phyloP scores from a whole-genome alignment of 1,284 basidiomycete species.

The Puccinia triticina region DNA sequence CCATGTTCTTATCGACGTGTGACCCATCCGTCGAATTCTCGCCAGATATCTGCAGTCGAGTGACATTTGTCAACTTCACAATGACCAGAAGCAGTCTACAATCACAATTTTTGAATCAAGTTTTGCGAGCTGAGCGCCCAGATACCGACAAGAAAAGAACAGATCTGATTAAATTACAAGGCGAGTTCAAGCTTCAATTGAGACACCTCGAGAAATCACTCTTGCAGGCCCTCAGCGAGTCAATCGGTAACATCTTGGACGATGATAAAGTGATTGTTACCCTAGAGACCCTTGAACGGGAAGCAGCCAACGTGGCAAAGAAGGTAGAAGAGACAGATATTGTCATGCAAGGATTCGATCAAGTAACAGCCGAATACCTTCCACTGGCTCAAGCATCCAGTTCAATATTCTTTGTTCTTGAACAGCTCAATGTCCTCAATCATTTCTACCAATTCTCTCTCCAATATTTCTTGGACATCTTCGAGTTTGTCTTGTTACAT shows the following conservation, averaged over 20 bases:
- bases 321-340: slow-evolving; percentile 98
- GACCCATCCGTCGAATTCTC: slow-evolving; percentile 98
- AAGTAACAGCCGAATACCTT: slow-evolving; percentile 90
- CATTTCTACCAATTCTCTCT: slow-evolving; percentile 99
- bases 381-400: slow-evolving; percentile 95
- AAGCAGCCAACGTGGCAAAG: slow-evolving; percentile 91
- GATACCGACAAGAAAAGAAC: slow-evolving; percentile 95
- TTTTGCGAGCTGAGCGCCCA: slow-evolving; percentile 92
- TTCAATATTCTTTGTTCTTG: slow-evolving; percentile 93
- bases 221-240: slow-evolving; percentile 94
- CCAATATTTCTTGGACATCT: slow-evolving; percentile 96
- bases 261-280: slow-evolving; percentile 99
- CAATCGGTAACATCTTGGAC: slow-evolving; percentile 93
- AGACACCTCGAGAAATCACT: slow-evolving; percentile 90
- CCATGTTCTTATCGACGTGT: slow-evolving; percentile 96
- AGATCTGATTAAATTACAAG: slow-evolving; percentile 98
- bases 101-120: slow-evolving; percentile 95
- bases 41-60: slow-evolving; percentile 96
- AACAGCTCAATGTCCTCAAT: slow-evolving; percentile 88
- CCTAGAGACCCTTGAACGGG: slow-evolving; percentile 91
- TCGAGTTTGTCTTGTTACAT: slow-evolving; percentile 87
- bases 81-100: slow-evolving; percentile 98
- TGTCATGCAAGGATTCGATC: slow-evolving; percentile 93
- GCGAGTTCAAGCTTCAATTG: slow-evolving; percentile 91
- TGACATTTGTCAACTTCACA: slow-evolving; percentile 99